Percentiles rank a stretch among this genome's conserved stretches.
phyloP scores from a whole-genome alignment of 2,329 filamentous ascomycete genomes.

The Alternaria arbusti region DNA sequence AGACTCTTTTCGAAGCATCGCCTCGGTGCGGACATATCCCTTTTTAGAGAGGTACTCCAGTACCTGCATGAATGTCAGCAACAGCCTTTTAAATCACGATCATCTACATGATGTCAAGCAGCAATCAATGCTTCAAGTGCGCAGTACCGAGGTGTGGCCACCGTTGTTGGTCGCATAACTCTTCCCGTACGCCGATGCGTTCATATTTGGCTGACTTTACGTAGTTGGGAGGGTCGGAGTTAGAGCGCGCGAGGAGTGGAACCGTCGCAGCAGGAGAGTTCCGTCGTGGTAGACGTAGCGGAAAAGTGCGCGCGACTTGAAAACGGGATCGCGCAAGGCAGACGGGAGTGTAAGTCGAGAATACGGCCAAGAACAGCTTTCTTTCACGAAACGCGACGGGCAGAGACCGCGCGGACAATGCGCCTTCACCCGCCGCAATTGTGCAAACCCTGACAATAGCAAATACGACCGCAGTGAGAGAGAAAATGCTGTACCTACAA shows the following conservation, averaged over 20 bases:
- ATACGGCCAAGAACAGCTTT: neutral
- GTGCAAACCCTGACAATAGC: neutral
- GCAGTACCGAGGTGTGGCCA: neutral
- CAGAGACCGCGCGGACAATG: neutral
- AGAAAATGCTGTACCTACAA: slow-evolving; percentile 68
- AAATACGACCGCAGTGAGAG: neutral
- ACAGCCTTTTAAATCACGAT: neutral
- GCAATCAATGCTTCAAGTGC: neutral
- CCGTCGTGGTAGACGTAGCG: neutral
- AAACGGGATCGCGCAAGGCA: neutral
- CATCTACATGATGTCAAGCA: neutral
- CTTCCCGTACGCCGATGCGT: neutral
- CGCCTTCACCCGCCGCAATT: neutral
- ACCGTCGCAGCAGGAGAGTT: neutral
- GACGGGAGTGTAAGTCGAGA: neutral
- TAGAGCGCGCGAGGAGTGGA: neutral
- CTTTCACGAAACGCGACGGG: neutral
- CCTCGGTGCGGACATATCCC: slow-evolving; percentile 90
- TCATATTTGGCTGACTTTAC: neutral
- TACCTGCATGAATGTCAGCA: slow-evolving; percentile 59
- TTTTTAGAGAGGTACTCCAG: slow-evolving; percentile 97
- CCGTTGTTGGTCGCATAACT: neutral
- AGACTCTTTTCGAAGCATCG: slow-evolving; percentile 89
- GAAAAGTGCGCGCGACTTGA: neutral
- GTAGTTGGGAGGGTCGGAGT: neutral